Evolutionary conservation across 805 yeast genomes (phyloP).

Genomic region (Debaryomyces castellii): DNA sequence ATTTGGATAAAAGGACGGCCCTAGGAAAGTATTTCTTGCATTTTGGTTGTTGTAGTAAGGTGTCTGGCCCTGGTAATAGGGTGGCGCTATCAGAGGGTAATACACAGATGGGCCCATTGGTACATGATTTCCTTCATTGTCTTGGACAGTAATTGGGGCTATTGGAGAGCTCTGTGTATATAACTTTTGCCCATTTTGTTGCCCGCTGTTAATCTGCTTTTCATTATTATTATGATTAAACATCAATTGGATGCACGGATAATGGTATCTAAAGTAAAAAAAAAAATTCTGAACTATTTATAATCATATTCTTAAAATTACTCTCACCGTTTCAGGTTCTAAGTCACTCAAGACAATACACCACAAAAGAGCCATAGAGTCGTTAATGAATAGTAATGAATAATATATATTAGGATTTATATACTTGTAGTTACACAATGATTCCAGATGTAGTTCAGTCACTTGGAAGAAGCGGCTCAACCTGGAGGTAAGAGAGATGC

Average conservation of each 20-base stretch:
- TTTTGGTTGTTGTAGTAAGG: neutral
- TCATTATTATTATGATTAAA: neutral
- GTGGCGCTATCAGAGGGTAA: neutral
- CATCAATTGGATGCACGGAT: neutral
- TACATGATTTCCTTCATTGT: neutral
- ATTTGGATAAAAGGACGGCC: neutral
- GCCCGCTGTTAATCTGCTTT: neutral
- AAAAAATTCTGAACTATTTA: too few relatives aligned
- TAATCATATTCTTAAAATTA: too few relatives aligned
- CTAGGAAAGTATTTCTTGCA: neutral
- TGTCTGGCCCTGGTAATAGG: neutral
- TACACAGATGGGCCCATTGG: neutral
- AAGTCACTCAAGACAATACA: too few relatives aligned
- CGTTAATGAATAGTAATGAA: too few relatives aligned
- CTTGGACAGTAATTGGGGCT: neutral
- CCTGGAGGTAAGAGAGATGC: conserved; percentile 94
- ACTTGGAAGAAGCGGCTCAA: too few relatives aligned
- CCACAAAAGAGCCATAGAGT: too few relatives aligned
- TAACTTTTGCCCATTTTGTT: neutral
- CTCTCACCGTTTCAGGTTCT: too few relatives aligned
- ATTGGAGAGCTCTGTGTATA: neutral
- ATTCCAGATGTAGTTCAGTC: too few relatives aligned
- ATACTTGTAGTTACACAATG: too few relatives aligned
- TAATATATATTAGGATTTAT: too few relatives aligned
- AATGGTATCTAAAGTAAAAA: neutral